Evolutionary conservation across 345 rosid species (phyloP).

Genomic region (Leavenworthia alabamica): DNA sequence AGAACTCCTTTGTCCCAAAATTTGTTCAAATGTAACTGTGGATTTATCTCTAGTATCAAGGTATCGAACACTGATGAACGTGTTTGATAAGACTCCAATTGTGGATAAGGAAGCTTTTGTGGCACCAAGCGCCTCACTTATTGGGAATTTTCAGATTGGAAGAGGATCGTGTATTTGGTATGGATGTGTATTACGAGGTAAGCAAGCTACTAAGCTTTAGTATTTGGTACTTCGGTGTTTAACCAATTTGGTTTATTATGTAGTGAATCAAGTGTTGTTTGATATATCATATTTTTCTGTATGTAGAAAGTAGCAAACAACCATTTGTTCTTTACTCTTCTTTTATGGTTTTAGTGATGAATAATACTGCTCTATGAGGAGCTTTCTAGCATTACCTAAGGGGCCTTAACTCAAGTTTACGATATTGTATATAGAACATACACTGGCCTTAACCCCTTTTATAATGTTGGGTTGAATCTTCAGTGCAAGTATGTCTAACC

Average conservation of each 20-base stretch:
- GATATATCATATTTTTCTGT: not conserved
- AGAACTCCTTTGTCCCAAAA: too few species aligned
- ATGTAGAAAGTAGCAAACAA: not conserved
- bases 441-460: not conserved
- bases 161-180: constrained; percentile 86
- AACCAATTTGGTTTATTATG: constrained; percentile 1
- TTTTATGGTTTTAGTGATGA: not conserved
- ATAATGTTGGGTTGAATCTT: not conserved
- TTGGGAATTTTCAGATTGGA: constrained; percentile 80
- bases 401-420: not conserved
- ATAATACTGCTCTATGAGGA: not conserved
- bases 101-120: constrained; percentile 85
- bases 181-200: constrained; percentile 95
- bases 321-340: not conserved
- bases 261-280: not conserved
- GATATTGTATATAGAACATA: not conserved
- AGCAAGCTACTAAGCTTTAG: constrained; percentile 7
- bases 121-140: constrained; percentile 87
- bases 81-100: constrained; percentile 74
- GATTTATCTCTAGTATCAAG: constrained; percentile 56
- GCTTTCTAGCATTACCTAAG: not conserved
- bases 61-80: constrained; percentile 88
- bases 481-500: not conserved
- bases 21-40: not conserved
- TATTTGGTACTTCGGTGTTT: not conserved